Percentiles rank a stretch among this genome's conserved stretches.
Conservation (phyloP, 129 eudicot genomes). For the Ambrosia artemisiifolia region DNA sequence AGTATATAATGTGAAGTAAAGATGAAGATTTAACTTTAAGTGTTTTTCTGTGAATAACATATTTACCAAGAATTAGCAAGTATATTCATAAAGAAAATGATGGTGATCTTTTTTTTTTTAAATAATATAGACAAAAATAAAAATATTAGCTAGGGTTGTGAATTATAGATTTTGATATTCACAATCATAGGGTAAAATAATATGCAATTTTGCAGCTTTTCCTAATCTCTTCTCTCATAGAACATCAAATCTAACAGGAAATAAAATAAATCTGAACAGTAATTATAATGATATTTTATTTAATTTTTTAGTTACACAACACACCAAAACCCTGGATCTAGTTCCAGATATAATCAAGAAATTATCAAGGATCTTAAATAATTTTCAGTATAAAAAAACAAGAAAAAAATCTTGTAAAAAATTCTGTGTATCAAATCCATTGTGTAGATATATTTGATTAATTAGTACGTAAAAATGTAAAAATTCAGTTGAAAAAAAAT, state of each 20-base stretch:
- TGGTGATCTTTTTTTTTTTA: neutral
- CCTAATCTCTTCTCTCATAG: slow-evolving; percentile 18
- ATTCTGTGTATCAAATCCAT: slow-evolving; percentile 1
- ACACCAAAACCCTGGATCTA: neutral
- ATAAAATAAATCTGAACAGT: slow-evolving; percentile 24
- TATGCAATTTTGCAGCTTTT: slow-evolving; percentile 29
- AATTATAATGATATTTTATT: neutral
- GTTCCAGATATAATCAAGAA: neutral
- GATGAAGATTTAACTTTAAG: neutral
- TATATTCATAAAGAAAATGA: neutral
- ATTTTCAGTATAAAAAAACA: neutral
- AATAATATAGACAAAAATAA: neutral
- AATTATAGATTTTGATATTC: neutral
- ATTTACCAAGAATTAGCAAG: neutral
- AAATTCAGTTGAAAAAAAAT: neutral
- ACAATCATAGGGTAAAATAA: slow-evolving; percentile 29
- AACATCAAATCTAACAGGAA: slow-evolving; percentile 19
- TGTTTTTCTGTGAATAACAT: neutral
- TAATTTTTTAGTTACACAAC: neutral
- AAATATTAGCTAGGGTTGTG: slow-evolving; percentile 20
- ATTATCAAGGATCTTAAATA: slow-evolving; percentile 1
- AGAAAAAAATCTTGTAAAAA: neutral
- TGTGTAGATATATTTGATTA: neutral
- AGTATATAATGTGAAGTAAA: neutral
- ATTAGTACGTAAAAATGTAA: neutral